These are phyloP conservation scores for Heterobasidion irregulare DNA, from an alignment of 1,284 basidiomycete species.

Conservation along the genomic window DNA sequence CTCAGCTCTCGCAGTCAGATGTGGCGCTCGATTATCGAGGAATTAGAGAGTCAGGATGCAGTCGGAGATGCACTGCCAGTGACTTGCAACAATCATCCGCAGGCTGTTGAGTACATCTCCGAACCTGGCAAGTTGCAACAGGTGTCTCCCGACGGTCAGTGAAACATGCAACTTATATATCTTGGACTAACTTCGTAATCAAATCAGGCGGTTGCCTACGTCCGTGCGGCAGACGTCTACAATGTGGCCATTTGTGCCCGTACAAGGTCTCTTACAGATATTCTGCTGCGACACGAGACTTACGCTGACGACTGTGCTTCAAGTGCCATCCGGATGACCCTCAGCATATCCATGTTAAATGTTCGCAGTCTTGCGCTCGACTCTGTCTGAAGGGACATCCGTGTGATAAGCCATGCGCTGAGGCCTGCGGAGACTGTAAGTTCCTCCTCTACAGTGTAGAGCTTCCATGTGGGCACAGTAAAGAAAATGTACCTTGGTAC, in stretches of 20 bases:
- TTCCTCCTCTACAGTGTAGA: constrained; percentile 36
- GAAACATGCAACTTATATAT: background rate
- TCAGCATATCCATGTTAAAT: constrained; percentile 41
- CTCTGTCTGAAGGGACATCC: constrained; percentile 53
- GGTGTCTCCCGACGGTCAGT: constrained; percentile 39
- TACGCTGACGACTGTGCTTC: background rate
- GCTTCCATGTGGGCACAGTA: constrained; percentile 57
- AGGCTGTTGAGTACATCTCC: constrained; percentile 30
- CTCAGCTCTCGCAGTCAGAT: constrained; percentile 36
- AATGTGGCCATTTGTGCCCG: constrained; percentile 65
- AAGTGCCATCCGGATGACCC: constrained; percentile 65
- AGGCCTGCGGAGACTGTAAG: constrained; percentile 45
- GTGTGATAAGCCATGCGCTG: constrained; percentile 47
- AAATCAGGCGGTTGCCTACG: constrained; percentile 51
- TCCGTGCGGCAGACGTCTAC: constrained; percentile 43
- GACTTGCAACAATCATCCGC: constrained; percentile 49
- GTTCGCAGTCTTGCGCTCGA: constrained; percentile 41
- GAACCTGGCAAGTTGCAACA: constrained; percentile 44
- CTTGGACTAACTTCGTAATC: background rate
- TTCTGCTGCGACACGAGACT: background rate
- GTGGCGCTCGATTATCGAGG: constrained; percentile 52
- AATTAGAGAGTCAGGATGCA: constrained; percentile 37
- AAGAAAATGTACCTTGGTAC: constrained; percentile 44
- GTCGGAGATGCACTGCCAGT: constrained; percentile 51
- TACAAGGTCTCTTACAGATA: constrained; percentile 36